phyloP scores from a whole-genome alignment of 129 eudicot species.

The Mikania micrantha region DNA sequence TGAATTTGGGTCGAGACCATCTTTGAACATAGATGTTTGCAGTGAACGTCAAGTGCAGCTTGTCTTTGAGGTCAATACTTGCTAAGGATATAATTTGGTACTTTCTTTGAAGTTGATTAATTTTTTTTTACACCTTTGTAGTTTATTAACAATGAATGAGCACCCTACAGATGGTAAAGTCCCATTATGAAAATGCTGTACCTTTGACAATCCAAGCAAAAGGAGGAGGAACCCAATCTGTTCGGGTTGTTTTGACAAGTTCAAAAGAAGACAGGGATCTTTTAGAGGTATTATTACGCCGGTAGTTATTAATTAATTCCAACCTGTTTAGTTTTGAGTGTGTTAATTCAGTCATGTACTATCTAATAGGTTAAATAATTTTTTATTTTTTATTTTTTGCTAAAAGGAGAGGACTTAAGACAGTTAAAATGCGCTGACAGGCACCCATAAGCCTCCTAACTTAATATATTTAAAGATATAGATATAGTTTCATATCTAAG shows the following conservation, averaged over 20 bases:
- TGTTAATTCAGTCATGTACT: background rate
- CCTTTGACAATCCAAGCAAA: slow-evolving; percentile 54
- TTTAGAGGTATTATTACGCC: slow-evolving; percentile 45
- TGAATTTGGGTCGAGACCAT: slow-evolving; percentile 72
- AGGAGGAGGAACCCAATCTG: slow-evolving; percentile 63
- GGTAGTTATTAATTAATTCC: background rate
- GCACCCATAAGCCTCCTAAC: background rate
- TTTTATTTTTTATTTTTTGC: background rate
- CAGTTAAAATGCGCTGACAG: background rate
- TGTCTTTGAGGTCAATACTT: slow-evolving; percentile 49
- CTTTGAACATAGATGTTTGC: slow-evolving; percentile 78
- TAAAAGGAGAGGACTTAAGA: background rate
- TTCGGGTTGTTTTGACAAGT: slow-evolving; percentile 69
- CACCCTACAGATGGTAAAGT: slow-evolving; percentile 51
- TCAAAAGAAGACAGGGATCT: slow-evolving; percentile 67
- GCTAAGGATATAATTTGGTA: background rate
- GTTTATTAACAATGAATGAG: background rate
- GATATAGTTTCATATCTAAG: background rate
- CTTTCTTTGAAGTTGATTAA: background rate
- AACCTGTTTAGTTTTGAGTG: background rate
- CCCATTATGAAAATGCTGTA: slow-evolving; percentile 47
- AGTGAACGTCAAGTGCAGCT: slow-evolving; percentile 98
- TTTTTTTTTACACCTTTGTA: background rate
- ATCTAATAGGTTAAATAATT: background rate
- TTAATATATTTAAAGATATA: background rate